Evolutionary conservation across 2,329 filamentous ascomycete genomes (phyloP), one percentile per base, ranked within the genome.

Genomic region (Aspergillus uvarum): DNA sequence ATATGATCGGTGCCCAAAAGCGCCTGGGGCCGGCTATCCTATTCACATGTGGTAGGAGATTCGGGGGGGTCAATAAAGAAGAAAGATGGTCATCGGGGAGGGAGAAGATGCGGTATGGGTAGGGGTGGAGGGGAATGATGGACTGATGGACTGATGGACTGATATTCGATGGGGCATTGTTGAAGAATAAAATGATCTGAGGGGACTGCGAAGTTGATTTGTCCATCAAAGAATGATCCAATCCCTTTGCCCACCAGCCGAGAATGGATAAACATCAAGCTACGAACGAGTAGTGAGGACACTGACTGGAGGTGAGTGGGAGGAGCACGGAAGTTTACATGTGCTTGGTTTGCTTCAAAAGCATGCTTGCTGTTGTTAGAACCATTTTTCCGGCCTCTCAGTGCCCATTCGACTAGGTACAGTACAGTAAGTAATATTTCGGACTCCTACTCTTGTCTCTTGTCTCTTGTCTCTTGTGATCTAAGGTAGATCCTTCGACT

Each of bases 1-100:
- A 51, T 56, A 24, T 58, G 54, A 56, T 65, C 58, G 61, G 49
- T 67, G 59, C 65, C 64, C 64, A 66, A 66, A 55, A 51, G 54
- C 19, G 24, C 21, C 14, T 50, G 38, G 5, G n/a, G 16, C 4
- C 7, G 16, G 6, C 38, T 44, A 44, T 44, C 7, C 14, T 16
- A 19, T n/a, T 16, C 14, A 44, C 38, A n/a, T 44, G 38, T 7
- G 38, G 38, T 6, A 44, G 16, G 16, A 19, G 38, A 3, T 19
- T 16, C 10, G 14, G 5, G 5, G n/a, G 38, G 7, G 16, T 35
- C 32, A 35, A 16, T 35, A 14, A 42, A n/a, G 38, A 42, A n/a
- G 14, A 7, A n/a, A n/a, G 16, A 16, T 14, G 16, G 14, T 42
- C 14, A 42, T n/a, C 14, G n/a, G 38, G 38, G 38, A 31, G 24